Percentiles rank a stretch among this genome's conserved stretches.
These are phyloP conservation scores for Centella asiatica DNA, from an alignment of 129 eudicot genomes.

Conservation along the genomic window DNA sequence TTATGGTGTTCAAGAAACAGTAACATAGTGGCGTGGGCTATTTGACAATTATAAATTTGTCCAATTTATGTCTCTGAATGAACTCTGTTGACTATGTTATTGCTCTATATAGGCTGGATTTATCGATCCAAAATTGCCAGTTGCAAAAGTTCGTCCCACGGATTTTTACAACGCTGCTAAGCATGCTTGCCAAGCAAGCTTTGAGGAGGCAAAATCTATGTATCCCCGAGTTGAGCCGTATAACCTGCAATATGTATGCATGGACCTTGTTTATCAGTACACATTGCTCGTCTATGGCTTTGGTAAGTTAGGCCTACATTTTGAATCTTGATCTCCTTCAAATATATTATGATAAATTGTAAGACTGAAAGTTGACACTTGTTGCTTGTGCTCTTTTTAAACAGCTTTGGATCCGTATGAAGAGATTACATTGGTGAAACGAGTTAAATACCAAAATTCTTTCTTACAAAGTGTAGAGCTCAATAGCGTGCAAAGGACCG, in stretches of 20 bases:
- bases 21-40: no score
- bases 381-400: no score
- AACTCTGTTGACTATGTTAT: slow-evolving; percentile 1
- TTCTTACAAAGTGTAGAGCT: no score
- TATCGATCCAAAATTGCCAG: slow-evolving; percentile 43
- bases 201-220: slow-evolving; percentile 51
- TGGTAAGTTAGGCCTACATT: slow-evolving; percentile 47
- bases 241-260: slow-evolving; percentile 68
- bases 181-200: slow-evolving; percentile 49
- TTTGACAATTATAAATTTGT: not conserved
- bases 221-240: slow-evolving; percentile 40
- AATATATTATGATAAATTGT: no score
- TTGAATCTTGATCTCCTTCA: not conserved
- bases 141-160: slow-evolving; percentile 56
- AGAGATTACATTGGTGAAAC: no score
- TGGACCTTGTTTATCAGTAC: slow-evolving; percentile 90
- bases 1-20: no score
- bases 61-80: not conserved
- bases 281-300: slow-evolving; percentile 82
- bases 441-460: no score
- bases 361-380: no score
- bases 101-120: slow-evolving; percentile 58
- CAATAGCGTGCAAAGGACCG: no score
- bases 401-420: no score
- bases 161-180: slow-evolving; percentile 67